Conservation (phyloP, 805 yeast genomes). For the Starmera amethionina region DNA sequence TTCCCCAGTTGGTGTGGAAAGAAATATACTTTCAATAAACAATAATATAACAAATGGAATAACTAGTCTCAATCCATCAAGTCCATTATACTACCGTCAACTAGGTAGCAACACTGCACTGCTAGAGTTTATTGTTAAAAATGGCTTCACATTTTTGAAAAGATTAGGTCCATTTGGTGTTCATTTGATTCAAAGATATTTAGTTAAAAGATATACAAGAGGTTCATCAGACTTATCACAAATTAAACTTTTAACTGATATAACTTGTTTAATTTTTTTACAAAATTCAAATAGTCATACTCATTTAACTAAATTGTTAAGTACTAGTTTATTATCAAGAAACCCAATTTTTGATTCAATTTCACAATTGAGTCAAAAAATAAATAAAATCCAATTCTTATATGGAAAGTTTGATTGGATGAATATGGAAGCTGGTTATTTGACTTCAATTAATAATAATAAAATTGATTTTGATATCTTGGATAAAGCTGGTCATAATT, state of each 20-base stretch:
- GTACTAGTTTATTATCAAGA: conserved; percentile 38
- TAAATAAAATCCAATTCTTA: conserved; percentile 23
- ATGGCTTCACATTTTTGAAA: conserved; percentile 39
- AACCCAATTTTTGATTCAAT: conserved; percentile 59
- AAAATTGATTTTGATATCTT: conserved; percentile 20
- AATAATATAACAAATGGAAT: conserved; percentile 13
- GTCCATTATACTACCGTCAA: conserved; percentile 17
- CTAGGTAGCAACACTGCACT: conserved; percentile 10
- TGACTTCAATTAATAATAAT: conserved; percentile 17
- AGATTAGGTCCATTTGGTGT: conserved; percentile 33
- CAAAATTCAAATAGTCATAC: conserved; percentile 13
- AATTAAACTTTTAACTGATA: conserved; percentile 11
- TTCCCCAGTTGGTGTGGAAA: conserved; percentile 75
- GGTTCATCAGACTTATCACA: conserved; percentile 9
- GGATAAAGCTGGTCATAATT: conserved; percentile 61
- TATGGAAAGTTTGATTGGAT: conserved; percentile 74
- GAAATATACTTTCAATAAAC: conserved; percentile 50
- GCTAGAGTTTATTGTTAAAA: conserved; percentile 21
- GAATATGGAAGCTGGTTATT: conserved; percentile 45
- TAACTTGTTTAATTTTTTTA: conserved; percentile 12
- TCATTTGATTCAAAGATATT: conserved; percentile 22
- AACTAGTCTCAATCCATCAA: conserved; percentile 6
- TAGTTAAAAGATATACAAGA: conserved; percentile 20
- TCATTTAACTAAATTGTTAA: conserved; percentile 9
- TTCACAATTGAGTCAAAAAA: conserved; percentile 24